A percentile compares a stretch with the other conserved stretches of the same genome.
phyloP scores from a whole-genome alignment of 2,329 filamentous ascomycete genomes.

The Talaromyces islandicus region DNA sequence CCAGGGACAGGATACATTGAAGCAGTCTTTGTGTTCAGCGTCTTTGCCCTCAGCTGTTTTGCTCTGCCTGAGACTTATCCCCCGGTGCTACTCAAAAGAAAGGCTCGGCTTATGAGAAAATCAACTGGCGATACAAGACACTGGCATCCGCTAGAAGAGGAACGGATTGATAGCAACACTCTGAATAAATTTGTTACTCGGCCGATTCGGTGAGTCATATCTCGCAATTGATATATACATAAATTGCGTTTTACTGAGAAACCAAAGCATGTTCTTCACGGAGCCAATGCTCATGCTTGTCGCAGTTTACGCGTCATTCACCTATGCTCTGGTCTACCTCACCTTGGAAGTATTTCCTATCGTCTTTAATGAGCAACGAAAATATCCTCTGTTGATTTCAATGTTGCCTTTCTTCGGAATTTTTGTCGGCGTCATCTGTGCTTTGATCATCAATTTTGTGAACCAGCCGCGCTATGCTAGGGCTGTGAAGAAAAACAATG shows the following conservation, averaged over 20 bases:
- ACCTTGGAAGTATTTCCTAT: constrained; percentile 45
- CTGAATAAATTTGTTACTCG: constrained; percentile 37
- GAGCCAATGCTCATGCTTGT: constrained; percentile 45
- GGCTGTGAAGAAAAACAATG: constrained; percentile 22
- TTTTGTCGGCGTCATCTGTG: constrained; percentile 38
- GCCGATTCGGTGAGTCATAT: constrained; percentile 24
- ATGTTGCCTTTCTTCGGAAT: constrained; percentile 41
- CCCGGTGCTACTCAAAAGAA: constrained; percentile 41
- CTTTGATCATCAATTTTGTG: constrained; percentile 36
- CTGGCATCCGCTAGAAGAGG: constrained; percentile 7
- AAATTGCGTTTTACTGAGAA: not conserved
- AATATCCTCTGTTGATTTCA: constrained; percentile 32
- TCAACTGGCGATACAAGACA: constrained; percentile 32
- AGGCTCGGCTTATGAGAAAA: constrained; percentile 43
- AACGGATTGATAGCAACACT: not conserved
- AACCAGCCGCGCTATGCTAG: constrained; percentile 35
- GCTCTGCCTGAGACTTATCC: constrained; percentile 48
- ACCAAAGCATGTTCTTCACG: constrained; percentile 36
- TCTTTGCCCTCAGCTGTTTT: constrained; percentile 26
- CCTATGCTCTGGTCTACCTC: constrained; percentile 44
- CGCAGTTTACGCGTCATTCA: constrained; percentile 41
- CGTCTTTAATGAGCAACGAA: constrained; percentile 37
- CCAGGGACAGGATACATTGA: constrained; percentile 37
- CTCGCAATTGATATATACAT: not conserved
- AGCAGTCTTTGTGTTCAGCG: constrained; percentile 16